Conservation (phyloP, 148 eudicot genomes). For the Diospyros lotus region DNA sequence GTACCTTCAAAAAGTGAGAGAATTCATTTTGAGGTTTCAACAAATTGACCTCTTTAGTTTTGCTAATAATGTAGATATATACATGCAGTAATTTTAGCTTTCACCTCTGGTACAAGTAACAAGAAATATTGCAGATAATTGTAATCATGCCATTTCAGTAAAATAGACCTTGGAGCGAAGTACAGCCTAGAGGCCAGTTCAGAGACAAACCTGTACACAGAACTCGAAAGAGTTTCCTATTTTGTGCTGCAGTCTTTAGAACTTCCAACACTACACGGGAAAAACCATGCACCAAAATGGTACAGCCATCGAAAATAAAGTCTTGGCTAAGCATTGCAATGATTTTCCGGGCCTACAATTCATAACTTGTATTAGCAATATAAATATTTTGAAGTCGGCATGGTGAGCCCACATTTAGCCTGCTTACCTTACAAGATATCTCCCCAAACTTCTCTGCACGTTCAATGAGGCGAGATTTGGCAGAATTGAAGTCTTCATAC, state of each 20-base stretch:
- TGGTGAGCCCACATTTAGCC: conserved; percentile 4
- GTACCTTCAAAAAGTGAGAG: too few species aligned
- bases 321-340: conserved; percentile 97
- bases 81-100: too few species aligned
- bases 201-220: conserved; percentile 76
- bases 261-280: conserved; percentile 90
- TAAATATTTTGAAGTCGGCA: background rate
- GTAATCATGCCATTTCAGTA: background rate
- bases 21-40: too few species aligned
- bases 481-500: conserved; percentile 89
- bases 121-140: too few species aligned
- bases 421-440: conserved; percentile 83
- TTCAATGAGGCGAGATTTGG: conserved; percentile 94
- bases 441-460: conserved; percentile 99
- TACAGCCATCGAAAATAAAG: conserved; percentile 90
- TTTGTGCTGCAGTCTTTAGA: conserved; percentile 78
- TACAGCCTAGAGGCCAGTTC: background rate
- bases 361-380: conserved; percentile 3
- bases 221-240: conserved; percentile 74
- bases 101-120: too few species aligned
- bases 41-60: too few species aligned
- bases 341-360: conserved; percentile 74
- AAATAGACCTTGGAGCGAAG: background rate
- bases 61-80: too few species aligned
- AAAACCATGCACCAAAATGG: conserved; percentile 95